Conservation (phyloP, 192 early-diverging fungal genomes). For the Pilaira anomala region DNA sequence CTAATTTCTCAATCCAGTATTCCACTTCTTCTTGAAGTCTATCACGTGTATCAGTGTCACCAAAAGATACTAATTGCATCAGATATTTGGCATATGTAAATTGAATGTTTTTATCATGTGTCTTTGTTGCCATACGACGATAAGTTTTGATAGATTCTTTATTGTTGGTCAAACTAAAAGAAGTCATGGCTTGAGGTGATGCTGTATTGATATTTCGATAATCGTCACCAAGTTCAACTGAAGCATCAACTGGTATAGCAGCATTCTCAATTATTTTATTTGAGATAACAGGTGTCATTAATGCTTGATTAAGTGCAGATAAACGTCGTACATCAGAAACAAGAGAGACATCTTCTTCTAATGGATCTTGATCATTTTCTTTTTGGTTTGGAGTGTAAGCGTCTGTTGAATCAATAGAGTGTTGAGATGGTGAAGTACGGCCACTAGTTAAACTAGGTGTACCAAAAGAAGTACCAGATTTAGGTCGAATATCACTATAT, state of each 20-base stretch:
- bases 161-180: slow-evolving; percentile 31
- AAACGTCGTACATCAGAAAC: no score
- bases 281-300: background rate
- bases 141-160: slow-evolving; percentile 57
- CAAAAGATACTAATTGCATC: slow-evolving; percentile 55
- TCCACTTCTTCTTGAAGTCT: slow-evolving; percentile 57
- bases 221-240: background rate
- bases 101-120: slow-evolving; percentile 72
- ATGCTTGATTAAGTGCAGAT: background rate
- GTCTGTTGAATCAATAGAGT: background rate
- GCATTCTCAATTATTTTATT: background rate
- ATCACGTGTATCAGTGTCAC: slow-evolving; percentile 30
- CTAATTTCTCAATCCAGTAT: slow-evolving; percentile 72
- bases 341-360: no score
- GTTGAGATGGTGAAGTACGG: background rate
- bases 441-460: slow-evolving; percentile 7
- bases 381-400: background rate
- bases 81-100: slow-evolving; percentile 76
- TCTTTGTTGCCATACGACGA: slow-evolving; percentile 75
- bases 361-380: no score
- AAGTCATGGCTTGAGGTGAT: slow-evolving; percentile 6
- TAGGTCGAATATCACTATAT: background rate
- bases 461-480: background rate
- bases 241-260: background rate
- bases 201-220: background rate